Evolutionary conservation across 306 rosid genomes (phyloP).

Genomic region (Lithocarpus polystachyus): DNA sequence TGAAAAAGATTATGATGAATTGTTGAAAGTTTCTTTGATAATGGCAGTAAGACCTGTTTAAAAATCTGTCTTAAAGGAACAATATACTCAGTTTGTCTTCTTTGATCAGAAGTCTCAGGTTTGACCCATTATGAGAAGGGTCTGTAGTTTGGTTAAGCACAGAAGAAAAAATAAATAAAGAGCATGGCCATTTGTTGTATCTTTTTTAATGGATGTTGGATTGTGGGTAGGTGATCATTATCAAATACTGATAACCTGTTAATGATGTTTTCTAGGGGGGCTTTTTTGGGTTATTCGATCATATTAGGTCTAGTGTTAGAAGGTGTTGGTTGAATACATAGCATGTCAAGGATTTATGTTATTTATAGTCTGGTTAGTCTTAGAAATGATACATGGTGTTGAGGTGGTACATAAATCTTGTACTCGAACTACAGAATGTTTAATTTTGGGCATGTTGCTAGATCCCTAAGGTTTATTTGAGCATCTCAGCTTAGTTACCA

Average conservation of each 20-base stretch:
- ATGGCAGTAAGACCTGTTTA: not conserved
- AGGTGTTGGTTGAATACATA: not conserved
- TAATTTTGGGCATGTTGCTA: not conserved
- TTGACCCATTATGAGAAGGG: not conserved
- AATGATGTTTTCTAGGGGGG: not conserved
- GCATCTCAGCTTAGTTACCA: conserved; percentile 7
- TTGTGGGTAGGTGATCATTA: not conserved
- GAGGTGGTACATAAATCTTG: not conserved
- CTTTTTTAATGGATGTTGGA: not conserved
- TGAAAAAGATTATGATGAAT: not conserved
- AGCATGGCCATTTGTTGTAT: not conserved
- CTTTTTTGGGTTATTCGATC: not conserved
- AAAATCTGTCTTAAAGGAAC: not conserved
- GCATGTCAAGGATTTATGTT: not conserved
- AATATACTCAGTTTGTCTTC: not conserved
- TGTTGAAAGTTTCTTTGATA: not conserved
- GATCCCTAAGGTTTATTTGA: conserved; percentile 14
- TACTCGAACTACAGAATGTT: not conserved
- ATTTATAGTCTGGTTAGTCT: not conserved
- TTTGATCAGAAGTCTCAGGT: not conserved
- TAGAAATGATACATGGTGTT: not conserved
- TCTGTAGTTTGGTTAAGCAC: not conserved
- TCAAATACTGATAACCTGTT: not conserved
- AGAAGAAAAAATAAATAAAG: not conserved
- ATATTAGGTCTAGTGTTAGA: not conserved